Base-by-base conservation (phyloP, 441 rosid genomes). In the Populus tomentosa region DNA sequence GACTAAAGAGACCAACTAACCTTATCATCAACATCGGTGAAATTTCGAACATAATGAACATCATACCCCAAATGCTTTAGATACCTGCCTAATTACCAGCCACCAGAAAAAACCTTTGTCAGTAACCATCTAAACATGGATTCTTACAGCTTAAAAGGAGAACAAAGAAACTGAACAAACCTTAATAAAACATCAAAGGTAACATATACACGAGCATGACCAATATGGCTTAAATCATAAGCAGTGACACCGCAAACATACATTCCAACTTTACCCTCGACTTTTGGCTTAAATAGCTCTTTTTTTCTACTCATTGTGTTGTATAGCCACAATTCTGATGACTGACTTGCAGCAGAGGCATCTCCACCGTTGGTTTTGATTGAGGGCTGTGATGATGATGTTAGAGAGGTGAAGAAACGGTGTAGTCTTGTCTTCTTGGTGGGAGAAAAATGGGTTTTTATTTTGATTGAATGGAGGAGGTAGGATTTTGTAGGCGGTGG, bases 221-320 rank as follows among this genome's bases (percentile, higher is more conserved):
- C 99, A 75, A 92, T 85, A 84, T 96, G 98, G 87, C 99, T 96
- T 63, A 94, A 90, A 78, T 96, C 99, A 38, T 94, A 96, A 40
- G 98, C 93, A 1, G 99, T 96, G 69, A 96, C 94, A n/a, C 99
- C 98, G 33, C 98, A 96, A 71, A 96, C 97, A 72, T 96, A 96
- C 98, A 96, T 92, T 74, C 98, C 98, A 33, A 91, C 96, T 84
- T 88, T 88, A 14, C 94, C 97, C 18, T 90, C 92, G 20, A 80
- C 81, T 80, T 89, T 88, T 62, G 98, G 92, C 80, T 74, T 90
- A 75, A 96, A 91, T 67, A 84, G 23, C 88, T 91, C 97, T 59
- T 86, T 96, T 82, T 88, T 86, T 67, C 88, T 77, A 28, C 84
- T 93, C 98, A 96, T 90, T 5, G 99, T 90, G 73, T 94, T 96